phyloP scores from a whole-genome alignment of 495 filamentous ascomycete genomes.

The Xylaria bambusicola region DNA sequence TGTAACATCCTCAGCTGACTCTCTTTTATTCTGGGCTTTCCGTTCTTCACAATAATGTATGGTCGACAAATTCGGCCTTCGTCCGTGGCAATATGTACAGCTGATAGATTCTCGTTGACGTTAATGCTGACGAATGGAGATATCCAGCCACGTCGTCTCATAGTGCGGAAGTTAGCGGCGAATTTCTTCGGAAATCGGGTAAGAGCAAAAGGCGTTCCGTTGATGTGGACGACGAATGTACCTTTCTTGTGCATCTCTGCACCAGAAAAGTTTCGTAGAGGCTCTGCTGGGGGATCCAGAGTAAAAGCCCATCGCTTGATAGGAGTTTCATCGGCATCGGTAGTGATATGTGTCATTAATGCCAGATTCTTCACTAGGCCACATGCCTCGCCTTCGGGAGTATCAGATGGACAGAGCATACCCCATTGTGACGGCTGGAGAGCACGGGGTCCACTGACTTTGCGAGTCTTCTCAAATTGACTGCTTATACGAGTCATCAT shows the following conservation, averaged over 20 bases:
- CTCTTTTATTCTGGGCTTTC: slow-evolving; percentile 73
- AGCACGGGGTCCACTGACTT: slow-evolving; percentile 91
- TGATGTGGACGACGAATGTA: slow-evolving; percentile 89
- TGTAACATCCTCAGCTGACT: slow-evolving; percentile 76
- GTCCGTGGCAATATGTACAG: slow-evolving; percentile 94
- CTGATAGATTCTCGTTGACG: slow-evolving; percentile 87
- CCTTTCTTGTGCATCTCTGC: slow-evolving; percentile 79
- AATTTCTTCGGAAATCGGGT: slow-evolving; percentile 83
- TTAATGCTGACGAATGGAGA: slow-evolving; percentile 95
- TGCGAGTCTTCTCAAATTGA: slow-evolving; percentile 98
- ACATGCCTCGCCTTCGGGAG: slow-evolving; percentile 96
- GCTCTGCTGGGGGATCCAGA: slow-evolving; percentile 58
- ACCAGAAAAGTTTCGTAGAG: slow-evolving; percentile 68
- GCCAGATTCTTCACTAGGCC: slow-evolving; percentile 98
- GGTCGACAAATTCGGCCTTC: slow-evolving; percentile 95
- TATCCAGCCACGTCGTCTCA: slow-evolving; percentile 83
- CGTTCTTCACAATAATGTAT: slow-evolving; percentile 88
- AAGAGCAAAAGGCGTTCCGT: slow-evolving; percentile 87
- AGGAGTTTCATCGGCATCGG: slow-evolving; percentile 86
- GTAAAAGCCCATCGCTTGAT: slow-evolving; percentile 80
- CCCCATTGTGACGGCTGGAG: slow-evolving; percentile 97
- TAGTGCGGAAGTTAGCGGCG: slow-evolving; percentile 74
- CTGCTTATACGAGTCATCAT: slow-evolving; percentile 99
- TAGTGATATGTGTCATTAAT: slow-evolving; percentile 98
- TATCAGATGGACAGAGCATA: slow-evolving; percentile 96